Evolutionary conservation across 1,284 basidiomycete species (phyloP).

Genomic region (Fomitopsis palustris): DNA sequence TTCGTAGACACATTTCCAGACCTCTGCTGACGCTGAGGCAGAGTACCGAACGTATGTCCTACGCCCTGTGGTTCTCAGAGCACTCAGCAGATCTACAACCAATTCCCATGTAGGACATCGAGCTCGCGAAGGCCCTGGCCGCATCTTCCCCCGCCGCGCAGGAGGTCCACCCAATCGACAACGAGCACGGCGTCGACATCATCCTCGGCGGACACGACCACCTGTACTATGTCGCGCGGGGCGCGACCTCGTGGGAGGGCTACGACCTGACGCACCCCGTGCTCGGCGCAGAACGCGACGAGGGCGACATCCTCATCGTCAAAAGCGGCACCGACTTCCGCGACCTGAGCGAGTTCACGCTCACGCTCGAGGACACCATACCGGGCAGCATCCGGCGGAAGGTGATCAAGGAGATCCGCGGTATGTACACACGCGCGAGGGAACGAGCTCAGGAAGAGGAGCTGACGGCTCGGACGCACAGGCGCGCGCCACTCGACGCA

Average conservation of each 20-base stretch:
- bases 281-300: constrained; percentile 74
- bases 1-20: not conserved
- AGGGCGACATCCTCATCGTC: constrained; percentile 69
- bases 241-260: constrained; percentile 70
- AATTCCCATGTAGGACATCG: constrained; percentile 51
- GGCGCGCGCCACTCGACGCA: constrained; percentile 66
- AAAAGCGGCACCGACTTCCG: constrained; percentile 93
- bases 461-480: constrained; percentile 12
- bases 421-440: constrained; percentile 31
- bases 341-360: constrained; percentile 72
- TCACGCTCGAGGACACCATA: constrained; percentile 63
- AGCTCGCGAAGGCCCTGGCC: constrained; percentile 58
- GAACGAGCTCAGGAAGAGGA: not conserved
- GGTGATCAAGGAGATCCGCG: constrained; percentile 62
- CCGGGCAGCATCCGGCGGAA: constrained; percentile 64
- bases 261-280: constrained; percentile 54
- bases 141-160: constrained; percentile 60
- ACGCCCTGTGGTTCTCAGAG: not conserved
- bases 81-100: not conserved
- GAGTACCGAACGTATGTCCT: constrained; percentile 27
- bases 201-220: constrained; percentile 92
- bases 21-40: not conserved
- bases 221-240: constrained; percentile 79
- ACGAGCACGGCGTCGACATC: constrained; percentile 78
- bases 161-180: constrained; percentile 37